Percentiles rank a stretch among this genome's conserved stretches.
These are phyloP conservation scores for Torrubiellomyces zombiae DNA, from an alignment of 2,329 filamentous ascomycete species.

Conservation along the genomic window DNA sequence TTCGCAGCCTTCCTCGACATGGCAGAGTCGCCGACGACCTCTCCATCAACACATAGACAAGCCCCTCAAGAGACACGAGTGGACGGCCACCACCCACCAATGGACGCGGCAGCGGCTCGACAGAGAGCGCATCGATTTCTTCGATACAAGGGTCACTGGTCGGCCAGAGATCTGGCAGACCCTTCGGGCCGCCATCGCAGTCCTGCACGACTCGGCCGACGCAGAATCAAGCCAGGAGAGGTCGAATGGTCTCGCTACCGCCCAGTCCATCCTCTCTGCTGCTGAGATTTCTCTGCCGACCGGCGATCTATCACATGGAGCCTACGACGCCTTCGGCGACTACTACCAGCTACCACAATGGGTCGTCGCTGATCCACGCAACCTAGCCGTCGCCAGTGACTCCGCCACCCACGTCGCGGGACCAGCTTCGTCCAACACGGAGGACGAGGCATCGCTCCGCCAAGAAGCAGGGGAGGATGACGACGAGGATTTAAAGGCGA, in stretches of 20 bases:
- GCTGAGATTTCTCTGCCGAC: conserved; percentile 60
- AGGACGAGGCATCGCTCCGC: too few species aligned
- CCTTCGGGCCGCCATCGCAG: conserved; percentile 47
- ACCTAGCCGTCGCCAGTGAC: conserved; percentile 23
- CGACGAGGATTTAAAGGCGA: conserved; percentile 21
- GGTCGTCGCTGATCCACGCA: conserved; percentile 51
- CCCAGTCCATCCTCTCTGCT: conserved; percentile 67
- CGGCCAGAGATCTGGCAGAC: conserved; percentile 66
- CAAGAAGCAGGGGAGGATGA: too few species aligned
- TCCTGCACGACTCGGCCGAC: conserved; percentile 42
- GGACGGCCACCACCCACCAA: conserved; percentile 42
- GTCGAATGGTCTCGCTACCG: conserved; percentile 38
- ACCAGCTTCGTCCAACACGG: too few species aligned
- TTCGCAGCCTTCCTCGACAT: conserved; percentile 17
- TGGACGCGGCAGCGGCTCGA: conserved; percentile 59
- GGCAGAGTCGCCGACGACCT: too few species aligned
- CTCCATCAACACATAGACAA: conserved; percentile 53
- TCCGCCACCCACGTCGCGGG: conserved; percentile 10
- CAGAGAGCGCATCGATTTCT: conserved; percentile 65
- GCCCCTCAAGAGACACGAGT: conserved; percentile 48
- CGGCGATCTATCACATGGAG: conserved; percentile 53
- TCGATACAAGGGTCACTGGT: conserved; percentile 74
- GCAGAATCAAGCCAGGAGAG: conserved; percentile 19
- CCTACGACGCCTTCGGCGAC: conserved; percentile 54
- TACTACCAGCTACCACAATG: conserved; percentile 53